phyloP scores from a whole-genome alignment of 1,284 basidiomycete species.

The Ganoderma meredithae region DNA sequence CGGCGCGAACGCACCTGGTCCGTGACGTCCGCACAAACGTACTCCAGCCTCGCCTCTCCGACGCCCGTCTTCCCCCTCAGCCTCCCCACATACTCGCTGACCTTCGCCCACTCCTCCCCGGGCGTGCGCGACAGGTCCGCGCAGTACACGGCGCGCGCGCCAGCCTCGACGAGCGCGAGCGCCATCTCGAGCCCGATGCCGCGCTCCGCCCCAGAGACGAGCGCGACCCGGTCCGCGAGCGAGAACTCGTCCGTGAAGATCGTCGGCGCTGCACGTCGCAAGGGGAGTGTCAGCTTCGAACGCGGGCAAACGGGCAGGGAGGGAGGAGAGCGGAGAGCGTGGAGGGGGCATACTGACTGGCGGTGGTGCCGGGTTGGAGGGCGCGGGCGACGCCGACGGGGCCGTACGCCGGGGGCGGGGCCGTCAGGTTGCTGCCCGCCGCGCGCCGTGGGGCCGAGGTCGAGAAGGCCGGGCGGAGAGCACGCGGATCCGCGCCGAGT shows the following conservation, averaged over 20 bases:
- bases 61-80: slow-evolving; percentile 33
- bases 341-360: not conserved
- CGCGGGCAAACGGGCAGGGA: too few relatives aligned
- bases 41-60: slow-evolving; percentile 61
- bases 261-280: slow-evolving; percentile 30
- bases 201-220: slow-evolving; percentile 81
- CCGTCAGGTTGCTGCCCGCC: not conserved
- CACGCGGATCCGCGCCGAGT: not conserved
- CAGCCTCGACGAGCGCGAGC: slow-evolving; percentile 77
- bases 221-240: slow-evolving; percentile 72
- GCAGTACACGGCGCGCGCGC: slow-evolving; percentile 78
- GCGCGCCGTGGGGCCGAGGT: not conserved
- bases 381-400: slow-evolving; percentile 11
- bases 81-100: slow-evolving; percentile 56
- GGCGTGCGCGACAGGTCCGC: slow-evolving; percentile 74
- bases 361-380: not conserved
- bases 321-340: not conserved
- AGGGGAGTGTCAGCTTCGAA: not conserved
- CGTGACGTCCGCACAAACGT: slow-evolving; percentile 69
- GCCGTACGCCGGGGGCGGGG: slow-evolving; percentile 9
- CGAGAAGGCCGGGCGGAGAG: not conserved
- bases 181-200: slow-evolving; percentile 87
- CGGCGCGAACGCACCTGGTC: slow-evolving; percentile 53
- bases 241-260: slow-evolving; percentile 76
- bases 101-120: slow-evolving; percentile 69